Percentiles rank a stretch among this genome's conserved stretches.
These are phyloP conservation scores for Didymellaceae sp. DNA, from an alignment of 2,329 filamentous ascomycete species.

Conservation along the genomic window DNA sequence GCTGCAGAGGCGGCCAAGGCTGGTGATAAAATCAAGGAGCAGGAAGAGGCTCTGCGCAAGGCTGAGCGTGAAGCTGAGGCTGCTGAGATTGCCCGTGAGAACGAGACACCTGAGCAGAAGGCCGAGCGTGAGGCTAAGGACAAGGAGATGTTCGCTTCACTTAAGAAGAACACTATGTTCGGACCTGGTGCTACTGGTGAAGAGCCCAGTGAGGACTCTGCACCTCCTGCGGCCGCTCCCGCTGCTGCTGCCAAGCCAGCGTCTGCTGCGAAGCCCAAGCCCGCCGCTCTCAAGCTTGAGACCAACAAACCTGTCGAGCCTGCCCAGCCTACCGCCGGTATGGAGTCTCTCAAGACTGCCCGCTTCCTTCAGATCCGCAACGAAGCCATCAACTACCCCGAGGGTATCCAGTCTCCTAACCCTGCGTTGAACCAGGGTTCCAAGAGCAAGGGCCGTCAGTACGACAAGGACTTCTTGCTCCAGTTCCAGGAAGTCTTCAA, in stretches of 20 bases:
- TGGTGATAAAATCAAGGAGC: constrained; percentile 52
- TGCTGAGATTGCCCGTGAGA: constrained; percentile 53
- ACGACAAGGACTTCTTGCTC: constrained; percentile 92
- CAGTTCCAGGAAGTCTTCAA: constrained; percentile 97
- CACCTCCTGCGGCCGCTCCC: constrained; percentile 56
- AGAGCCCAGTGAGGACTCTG: constrained; percentile 32
- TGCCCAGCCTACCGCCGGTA: constrained; percentile 88
- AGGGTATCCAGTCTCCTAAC: constrained; percentile 86
- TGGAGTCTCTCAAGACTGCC: constrained; percentile 90
- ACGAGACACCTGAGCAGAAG: constrained; percentile 52
- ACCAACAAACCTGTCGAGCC: constrained; percentile 88
- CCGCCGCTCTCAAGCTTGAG: constrained; percentile 85
- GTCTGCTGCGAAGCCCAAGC: constrained; percentile 75
- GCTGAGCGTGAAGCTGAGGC: constrained; percentile 58
- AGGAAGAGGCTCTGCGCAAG: constrained; percentile 60
- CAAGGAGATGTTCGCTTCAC: constrained; percentile 51
- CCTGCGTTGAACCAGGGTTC: constrained; percentile 85
- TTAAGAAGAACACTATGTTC: constrained; percentile 57
- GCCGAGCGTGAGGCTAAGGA: constrained; percentile 47
- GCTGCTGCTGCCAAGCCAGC: constrained; percentile 45
- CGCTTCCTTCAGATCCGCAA: constrained; percentile 83
- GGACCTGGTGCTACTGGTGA: constrained; percentile 53
- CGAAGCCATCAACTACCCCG: constrained; percentile 77
- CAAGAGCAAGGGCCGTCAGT: constrained; percentile 86
- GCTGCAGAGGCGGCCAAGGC: constrained; percentile 66